Conservation (phyloP, 1,284 basidiomycete genomes). For the Trichosporon coremiiforme region DNA sequence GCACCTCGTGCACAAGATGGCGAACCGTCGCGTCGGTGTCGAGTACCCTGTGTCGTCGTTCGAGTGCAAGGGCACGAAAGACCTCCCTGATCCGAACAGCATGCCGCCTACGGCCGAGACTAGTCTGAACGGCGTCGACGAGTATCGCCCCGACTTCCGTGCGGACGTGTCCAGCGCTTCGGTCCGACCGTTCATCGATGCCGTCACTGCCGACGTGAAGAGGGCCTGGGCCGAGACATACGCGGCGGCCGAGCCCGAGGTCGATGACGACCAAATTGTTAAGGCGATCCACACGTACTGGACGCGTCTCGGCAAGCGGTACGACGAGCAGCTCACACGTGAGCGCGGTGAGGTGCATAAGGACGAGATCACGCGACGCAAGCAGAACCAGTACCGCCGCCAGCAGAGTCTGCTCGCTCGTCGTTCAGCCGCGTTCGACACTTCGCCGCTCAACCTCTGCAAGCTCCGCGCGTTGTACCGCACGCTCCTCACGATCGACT, state of each 20-base stretch:
- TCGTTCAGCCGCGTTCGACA: constrained; percentile 47
- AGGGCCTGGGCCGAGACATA: constrained; percentile 37
- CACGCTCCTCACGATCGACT: constrained; percentile 54
- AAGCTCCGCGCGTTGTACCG: constrained; percentile 50
- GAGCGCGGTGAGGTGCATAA: constrained; percentile 49
- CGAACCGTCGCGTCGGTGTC: constrained; percentile 51
- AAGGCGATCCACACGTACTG: constrained; percentile 52
- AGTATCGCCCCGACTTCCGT: constrained; percentile 49
- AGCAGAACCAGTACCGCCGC: constrained; percentile 53
- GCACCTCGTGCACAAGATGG: constrained; percentile 54
- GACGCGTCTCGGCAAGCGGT: constrained; percentile 49
- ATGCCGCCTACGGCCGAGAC: constrained; percentile 36
- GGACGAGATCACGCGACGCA: constrained; percentile 49
- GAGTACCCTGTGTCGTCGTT: constrained; percentile 47
- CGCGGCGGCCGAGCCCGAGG: constrained; percentile 37
- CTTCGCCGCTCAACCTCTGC: constrained; percentile 51
- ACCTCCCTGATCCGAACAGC: constrained; percentile 43
- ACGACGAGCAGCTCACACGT: constrained; percentile 47
- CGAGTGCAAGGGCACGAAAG: constrained; percentile 40
- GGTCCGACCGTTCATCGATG: constrained; percentile 46
- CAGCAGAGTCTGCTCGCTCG: constrained; percentile 53
- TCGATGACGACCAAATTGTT: constrained; percentile 42
- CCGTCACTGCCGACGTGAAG: constrained; percentile 42
- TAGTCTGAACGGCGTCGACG: constrained; percentile 43
- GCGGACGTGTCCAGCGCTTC: constrained; percentile 33